A percentile compares a stretch with the other conserved stretches of the same genome.
Evolutionary conservation across 1,284 basidiomycete genomes (phyloP).

Genomic region (Leccinum huronense): DNA sequence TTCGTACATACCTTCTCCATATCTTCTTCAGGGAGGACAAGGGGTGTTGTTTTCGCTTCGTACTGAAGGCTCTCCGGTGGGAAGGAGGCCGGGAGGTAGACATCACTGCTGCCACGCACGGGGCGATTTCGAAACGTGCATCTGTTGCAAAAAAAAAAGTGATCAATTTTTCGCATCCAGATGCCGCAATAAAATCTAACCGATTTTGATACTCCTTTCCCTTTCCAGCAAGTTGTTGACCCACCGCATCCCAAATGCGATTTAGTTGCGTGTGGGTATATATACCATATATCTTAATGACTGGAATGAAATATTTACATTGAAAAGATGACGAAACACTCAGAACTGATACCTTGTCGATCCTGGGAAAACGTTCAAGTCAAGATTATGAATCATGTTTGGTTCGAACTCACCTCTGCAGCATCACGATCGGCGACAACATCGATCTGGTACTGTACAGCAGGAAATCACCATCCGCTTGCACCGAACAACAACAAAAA

Average conservation of each 20-base stretch:
- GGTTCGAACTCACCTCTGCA: constrained; percentile 40
- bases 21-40: constrained; percentile 25
- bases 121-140: constrained; percentile 47
- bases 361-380: constrained; percentile 40
- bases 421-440: constrained; percentile 52
- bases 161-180: not conserved
- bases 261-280: constrained; percentile 61
- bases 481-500: constrained; percentile 5
- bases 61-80: constrained; percentile 30
- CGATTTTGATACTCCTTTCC: constrained; percentile 54
- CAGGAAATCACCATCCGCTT: not conserved
- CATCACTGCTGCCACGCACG: constrained; percentile 38
- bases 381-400: not conserved
- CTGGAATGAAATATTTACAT: constrained; percentile 33
- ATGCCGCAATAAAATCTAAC: constrained; percentile 27
- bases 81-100: constrained; percentile 45
- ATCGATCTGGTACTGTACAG: constrained; percentile 60
- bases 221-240: constrained; percentile 48
- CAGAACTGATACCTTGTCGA: constrained; percentile 46
- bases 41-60: constrained; percentile 1
- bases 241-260: constrained; percentile 58
- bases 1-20: constrained; percentile 24
- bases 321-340: not conserved
- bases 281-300: constrained; percentile 60
- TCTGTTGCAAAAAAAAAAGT: constrained; percentile 27